Evolutionary conservation across 2,329 filamentous ascomycete species (phyloP).

Genomic region (Xenosphaeropsis pyriputrescens): DNA sequence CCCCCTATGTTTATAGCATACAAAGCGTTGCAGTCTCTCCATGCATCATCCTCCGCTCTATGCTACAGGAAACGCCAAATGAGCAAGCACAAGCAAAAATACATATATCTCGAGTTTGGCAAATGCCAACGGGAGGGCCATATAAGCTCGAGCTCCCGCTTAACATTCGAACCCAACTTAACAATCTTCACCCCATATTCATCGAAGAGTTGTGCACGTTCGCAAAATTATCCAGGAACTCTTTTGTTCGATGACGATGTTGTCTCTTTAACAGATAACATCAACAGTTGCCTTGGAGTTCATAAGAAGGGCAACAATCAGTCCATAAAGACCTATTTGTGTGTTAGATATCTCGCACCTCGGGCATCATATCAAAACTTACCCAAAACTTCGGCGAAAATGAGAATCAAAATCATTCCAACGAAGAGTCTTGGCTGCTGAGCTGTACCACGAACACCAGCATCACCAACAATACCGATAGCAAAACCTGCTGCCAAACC

Average conservation of each 20-base stretch:
- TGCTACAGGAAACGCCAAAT: slow-evolving; percentile 1
- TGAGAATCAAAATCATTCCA: slow-evolving; percentile 71
- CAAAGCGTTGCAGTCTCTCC: too few species aligned
- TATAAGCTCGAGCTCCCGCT: too few species aligned
- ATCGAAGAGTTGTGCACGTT: slow-evolving; percentile 11
- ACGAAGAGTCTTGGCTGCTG: slow-evolving; percentile 55
- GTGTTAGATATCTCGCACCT: slow-evolving; percentile 13
- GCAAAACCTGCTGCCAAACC: slow-evolving; percentile 77
- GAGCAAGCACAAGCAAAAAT: background rate
- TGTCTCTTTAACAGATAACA: slow-evolving; percentile 38
- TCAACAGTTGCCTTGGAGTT: slow-evolving; percentile 77
- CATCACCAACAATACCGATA: slow-evolving; percentile 79
- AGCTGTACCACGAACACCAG: slow-evolving; percentile 75
- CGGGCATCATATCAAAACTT: slow-evolving; percentile 10
- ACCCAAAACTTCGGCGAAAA: slow-evolving; percentile 80
- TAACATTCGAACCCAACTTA: background rate
- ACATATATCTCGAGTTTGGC: background rate
- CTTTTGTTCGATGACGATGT: slow-evolving; percentile 5
- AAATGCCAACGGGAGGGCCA: too few species aligned
- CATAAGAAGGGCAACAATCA: slow-evolving; percentile 98
- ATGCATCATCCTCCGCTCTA: background rate
- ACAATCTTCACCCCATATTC: background rate
- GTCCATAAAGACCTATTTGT: slow-evolving; percentile 77
- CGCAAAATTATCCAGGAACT: slow-evolving; percentile 13
- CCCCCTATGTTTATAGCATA: too few species aligned